Base-by-base conservation (phyloP, 176 grass and related monocot genomes). In the Carex parvula region DNA sequence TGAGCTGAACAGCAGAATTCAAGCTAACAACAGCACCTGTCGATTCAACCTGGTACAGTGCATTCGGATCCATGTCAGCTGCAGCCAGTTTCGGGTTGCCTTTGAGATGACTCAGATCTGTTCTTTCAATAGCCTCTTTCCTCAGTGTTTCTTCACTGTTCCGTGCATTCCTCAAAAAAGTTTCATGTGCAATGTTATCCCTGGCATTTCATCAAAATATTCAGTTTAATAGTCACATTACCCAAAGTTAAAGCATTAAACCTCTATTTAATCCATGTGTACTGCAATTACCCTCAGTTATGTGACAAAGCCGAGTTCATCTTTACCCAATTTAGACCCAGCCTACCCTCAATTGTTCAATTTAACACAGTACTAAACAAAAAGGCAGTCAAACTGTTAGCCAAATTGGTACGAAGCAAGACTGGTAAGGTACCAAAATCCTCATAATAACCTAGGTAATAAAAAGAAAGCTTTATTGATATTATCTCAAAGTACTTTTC, bases 121-220 rank as follows among this genome's bases (percentile, higher is more conserved):
- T 99, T 92, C 96, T 91, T 85, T 99, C 93, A 85, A 99, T 99
- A 87, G 96, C 96, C 89, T 98, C 96, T 89, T 95, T 98, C 90
- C 96, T 98, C 76, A 98, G 81, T 18, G 96, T 98, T 79, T 95
- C 93, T 79, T 98, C 96, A 83, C 96, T 98, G 86, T 95, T 98
- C 17, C 96, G 92, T 86, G 86, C 86, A 91, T 99, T 93, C 85
- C 87, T 92, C 90, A 95, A 90, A 77, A 95, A 99, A 20, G 89
- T 89, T 90, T 92, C 93, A 86, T 99, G 96, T 37, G 96, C 88
- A 37, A 92, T 21, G 83, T 95, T 99, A 48, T 80, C 93, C 85
- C 93, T 99, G 83, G n/a, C 29, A 79, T n/a, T 64, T 85, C 63
- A 52, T 84, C 37, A 87, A 77, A 44, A 71, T 71, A 77, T 16